These are phyloP conservation scores for Syzygium aromaticum DNA, from an alignment of 345 rosid species.

Conservation along the genomic window DNA sequence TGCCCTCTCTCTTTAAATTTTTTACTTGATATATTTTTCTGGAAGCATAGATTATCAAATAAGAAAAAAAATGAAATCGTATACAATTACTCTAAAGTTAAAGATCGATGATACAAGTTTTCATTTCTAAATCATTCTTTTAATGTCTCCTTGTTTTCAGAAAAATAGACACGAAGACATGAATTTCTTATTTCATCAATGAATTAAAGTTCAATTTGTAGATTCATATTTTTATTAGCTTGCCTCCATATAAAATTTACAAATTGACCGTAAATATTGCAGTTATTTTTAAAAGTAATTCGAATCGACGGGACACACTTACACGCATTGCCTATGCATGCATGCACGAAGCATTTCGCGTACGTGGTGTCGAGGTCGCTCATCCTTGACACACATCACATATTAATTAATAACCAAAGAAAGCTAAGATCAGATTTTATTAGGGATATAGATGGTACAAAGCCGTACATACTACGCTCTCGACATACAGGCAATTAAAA, in stretches of 20 bases:
- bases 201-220: not conserved
- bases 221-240: not conserved
- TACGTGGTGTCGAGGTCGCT: not conserved
- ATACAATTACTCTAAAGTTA: not conserved
- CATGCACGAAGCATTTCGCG: not conserved
- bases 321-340: not conserved
- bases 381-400: not conserved
- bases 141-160: not conserved
- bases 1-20: accelerated
- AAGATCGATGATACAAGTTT: not conserved
- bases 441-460: not conserved
- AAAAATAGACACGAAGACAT: not conserved
- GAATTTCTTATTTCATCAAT: not conserved
- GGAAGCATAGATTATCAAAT: not conserved
- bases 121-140: not conserved
- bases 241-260: not conserved
- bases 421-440: not conserved
- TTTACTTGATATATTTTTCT: not conserved
- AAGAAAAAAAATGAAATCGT: not conserved
- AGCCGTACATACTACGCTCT: not conserved
- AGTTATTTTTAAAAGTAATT: too few relatives aligned
- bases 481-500: not conserved
- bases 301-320: too few relatives aligned
- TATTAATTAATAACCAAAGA: not conserved
- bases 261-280: too few relatives aligned